Evolutionary conservation across 495 filamentous ascomycete genomes (phyloP).

Genomic region (Podospora bellae-mahoneyi): DNA sequence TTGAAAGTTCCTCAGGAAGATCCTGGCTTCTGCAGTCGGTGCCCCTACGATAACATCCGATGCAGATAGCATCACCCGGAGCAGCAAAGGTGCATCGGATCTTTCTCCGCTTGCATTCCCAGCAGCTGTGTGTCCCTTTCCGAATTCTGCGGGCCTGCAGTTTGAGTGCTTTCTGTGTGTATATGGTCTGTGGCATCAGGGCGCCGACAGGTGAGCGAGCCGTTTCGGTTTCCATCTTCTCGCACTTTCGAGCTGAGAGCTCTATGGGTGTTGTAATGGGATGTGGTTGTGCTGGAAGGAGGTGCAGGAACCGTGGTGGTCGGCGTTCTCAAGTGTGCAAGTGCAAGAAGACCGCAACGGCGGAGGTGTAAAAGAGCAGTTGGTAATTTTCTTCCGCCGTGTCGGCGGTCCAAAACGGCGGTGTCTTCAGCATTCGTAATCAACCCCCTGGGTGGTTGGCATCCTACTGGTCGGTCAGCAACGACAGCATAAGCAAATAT

Average conservation of each 20-base stretch:
- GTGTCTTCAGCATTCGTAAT: neutral
- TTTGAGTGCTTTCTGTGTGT: neutral
- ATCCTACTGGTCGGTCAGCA: neutral
- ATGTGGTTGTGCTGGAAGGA: neutral
- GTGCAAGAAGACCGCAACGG: neutral
- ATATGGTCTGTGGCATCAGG: neutral
- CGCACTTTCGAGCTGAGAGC: neutral
- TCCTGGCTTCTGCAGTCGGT: constrained; percentile 45
- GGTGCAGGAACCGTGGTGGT: neutral
- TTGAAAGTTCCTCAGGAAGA: constrained; percentile 31
- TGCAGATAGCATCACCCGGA: constrained; percentile 36
- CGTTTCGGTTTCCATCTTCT: neutral
- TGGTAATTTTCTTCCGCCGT: neutral
- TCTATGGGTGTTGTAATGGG: neutral
- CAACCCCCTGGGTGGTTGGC: neutral
- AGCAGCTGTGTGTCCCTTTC: constrained; percentile 52
- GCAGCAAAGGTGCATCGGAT: constrained; percentile 44
- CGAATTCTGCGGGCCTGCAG: constrained; percentile 28
- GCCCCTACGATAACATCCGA: constrained; percentile 41
- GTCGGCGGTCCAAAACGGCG: constrained; percentile 1
- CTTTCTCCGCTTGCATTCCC: constrained; percentile 53
- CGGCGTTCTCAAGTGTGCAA: neutral
- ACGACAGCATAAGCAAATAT: neutral
- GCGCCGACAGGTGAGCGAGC: neutral
- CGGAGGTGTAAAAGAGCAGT: neutral